Evolutionary conservation across 495 filamentous ascomycete species (phyloP).

Genomic region (Sporormia fimetaria): DNA sequence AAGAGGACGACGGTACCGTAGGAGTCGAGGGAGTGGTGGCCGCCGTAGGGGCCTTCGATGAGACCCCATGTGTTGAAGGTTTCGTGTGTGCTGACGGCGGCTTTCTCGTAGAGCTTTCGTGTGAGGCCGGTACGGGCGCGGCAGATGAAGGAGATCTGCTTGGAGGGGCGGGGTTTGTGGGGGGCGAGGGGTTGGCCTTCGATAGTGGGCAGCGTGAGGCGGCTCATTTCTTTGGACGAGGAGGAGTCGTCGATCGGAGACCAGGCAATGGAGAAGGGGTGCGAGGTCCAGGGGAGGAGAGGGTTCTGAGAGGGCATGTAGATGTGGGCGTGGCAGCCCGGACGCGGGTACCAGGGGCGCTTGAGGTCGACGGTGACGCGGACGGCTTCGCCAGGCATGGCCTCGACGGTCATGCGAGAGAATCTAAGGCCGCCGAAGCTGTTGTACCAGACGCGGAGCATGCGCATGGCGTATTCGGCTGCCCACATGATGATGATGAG

Average conservation of each 20-base stretch:
- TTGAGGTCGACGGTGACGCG: constrained; percentile 41
- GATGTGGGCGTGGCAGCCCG: constrained; percentile 47
- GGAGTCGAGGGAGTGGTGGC: constrained; percentile 39
- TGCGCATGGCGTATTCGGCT: constrained; percentile 27
- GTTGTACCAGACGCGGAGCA: constrained; percentile 27
- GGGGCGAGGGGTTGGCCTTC: constrained; percentile 33
- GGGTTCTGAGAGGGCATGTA: constrained; percentile 45
- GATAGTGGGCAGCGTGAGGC: constrained; percentile 9
- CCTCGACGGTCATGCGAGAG: constrained; percentile 42
- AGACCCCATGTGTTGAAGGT: constrained; percentile 39
- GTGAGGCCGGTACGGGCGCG: constrained; percentile 47
- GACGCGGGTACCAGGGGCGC: constrained; percentile 39
- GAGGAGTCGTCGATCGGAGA: constrained; percentile 20
- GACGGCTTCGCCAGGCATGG: constrained; percentile 40
- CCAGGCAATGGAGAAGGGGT: constrained; percentile 51
- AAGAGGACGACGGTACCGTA: constrained; percentile 47
- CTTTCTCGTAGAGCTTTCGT: constrained; percentile 39
- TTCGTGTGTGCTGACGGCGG: constrained; percentile 32
- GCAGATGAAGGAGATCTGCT: constrained; percentile 43
- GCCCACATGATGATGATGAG: constrained; percentile 29
- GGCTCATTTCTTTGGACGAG: constrained; percentile 7
- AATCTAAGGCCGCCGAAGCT: constrained; percentile 25
- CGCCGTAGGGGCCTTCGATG: constrained; percentile 48
- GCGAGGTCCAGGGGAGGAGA: constrained; percentile 42
- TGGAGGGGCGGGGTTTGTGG: constrained; percentile 31